Conservation (phyloP, 208 protist genomes). For the Trypanosoma mega region DNA sequence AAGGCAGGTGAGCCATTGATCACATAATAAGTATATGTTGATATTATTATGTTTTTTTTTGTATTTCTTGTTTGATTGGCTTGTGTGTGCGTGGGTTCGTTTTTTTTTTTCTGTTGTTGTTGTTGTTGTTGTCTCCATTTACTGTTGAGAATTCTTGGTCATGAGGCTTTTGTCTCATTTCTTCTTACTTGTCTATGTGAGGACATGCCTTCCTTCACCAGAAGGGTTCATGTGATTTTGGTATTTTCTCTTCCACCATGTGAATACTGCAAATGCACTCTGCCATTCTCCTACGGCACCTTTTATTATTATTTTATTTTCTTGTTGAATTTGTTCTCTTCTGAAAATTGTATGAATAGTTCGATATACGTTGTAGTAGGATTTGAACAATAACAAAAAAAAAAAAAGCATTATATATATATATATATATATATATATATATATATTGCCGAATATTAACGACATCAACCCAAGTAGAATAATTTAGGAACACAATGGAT, state of each 20-base stretch:
- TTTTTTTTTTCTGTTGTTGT: slow-evolving; percentile 13
- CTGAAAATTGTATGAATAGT: not conserved
- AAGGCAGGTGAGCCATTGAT: slow-evolving; percentile 71
- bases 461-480: too few species aligned
- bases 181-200: too few species aligned
- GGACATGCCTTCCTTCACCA: too few species aligned
- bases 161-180: too few species aligned
- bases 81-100: slow-evolving; percentile 1
- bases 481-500: not conserved
- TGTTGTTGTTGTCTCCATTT: slow-evolving; percentile 10
- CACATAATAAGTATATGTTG: slow-evolving; percentile 15
- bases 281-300: not conserved
- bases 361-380: not conserved
- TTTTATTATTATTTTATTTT: slow-evolving; percentile 1
- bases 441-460: too few species aligned
- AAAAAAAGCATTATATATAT: too few species aligned
- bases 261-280: too few species aligned
- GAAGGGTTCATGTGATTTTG: not conserved
- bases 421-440: too few species aligned
- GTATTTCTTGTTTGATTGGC: slow-evolving; percentile 1
- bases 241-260: too few species aligned
- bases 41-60: slow-evolving; percentile 11
- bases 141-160: too few species aligned
- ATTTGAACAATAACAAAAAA: not conserved
- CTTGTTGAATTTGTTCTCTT: not conserved